phyloP scores from a whole-genome alignment of 495 filamentous ascomycete genomes.

The Annulohypoxylon maeteangense region DNA sequence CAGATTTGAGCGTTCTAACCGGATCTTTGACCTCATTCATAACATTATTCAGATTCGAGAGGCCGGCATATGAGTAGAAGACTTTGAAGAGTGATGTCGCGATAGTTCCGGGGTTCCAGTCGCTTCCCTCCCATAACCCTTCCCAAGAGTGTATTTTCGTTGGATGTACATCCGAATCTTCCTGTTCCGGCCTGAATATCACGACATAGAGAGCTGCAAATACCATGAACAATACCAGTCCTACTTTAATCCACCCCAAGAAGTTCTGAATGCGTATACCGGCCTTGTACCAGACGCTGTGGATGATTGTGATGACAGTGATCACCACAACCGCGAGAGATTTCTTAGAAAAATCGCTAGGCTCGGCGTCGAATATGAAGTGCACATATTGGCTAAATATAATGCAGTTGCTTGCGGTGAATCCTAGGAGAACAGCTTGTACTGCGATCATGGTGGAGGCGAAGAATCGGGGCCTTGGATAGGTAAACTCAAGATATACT shows the following conservation, averaged over 20 bases:
- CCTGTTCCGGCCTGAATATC: slow-evolving; percentile 48
- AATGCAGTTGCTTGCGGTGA: slow-evolving; percentile 76
- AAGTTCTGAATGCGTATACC: slow-evolving; percentile 74
- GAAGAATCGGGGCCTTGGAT: slow-evolving; percentile 73
- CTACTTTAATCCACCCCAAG: slow-evolving; percentile 73
- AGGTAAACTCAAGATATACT: slow-evolving; percentile 82
- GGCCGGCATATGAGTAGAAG: slow-evolving; percentile 75
- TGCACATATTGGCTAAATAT: slow-evolving; percentile 77
- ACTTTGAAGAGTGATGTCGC: slow-evolving; percentile 78
- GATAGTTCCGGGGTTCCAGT: slow-evolving; percentile 65
- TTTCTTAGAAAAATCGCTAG: slow-evolving; percentile 63
- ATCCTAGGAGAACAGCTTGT: slow-evolving; percentile 74
- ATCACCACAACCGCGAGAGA: slow-evolving; percentile 70
- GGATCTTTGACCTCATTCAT: slow-evolving; percentile 79
- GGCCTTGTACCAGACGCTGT: slow-evolving; percentile 68
- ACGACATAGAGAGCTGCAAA: slow-evolving; percentile 67
- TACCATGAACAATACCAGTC: slow-evolving; percentile 71
- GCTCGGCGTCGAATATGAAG: slow-evolving; percentile 66
- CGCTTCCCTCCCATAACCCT: slow-evolving; percentile 62
- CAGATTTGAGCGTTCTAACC: slow-evolving; percentile 70
- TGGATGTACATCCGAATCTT: slow-evolving; percentile 16
- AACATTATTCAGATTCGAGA: slow-evolving; percentile 79
- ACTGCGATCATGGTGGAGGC: slow-evolving; percentile 74
- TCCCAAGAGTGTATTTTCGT: slow-evolving; percentile 45
- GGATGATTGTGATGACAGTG: slow-evolving; percentile 69